These are phyloP conservation scores for Backusella sp. DNA, from an alignment of 192 early-diverging fungal genomes.

Conservation along the genomic window DNA sequence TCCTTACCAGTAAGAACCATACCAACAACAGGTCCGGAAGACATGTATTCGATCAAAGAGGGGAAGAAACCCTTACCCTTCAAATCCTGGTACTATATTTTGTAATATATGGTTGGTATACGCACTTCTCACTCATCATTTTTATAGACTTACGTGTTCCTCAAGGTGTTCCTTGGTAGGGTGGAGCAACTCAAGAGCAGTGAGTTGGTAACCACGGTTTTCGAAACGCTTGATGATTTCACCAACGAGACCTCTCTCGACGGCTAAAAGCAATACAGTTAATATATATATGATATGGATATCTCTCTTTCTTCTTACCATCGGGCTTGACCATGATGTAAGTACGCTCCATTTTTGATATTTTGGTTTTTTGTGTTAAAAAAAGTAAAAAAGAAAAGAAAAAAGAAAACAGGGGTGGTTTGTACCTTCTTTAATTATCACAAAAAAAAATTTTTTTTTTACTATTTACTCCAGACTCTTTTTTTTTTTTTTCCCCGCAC, in stretches of 20 bases:
- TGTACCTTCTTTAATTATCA: neutral
- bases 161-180: slow-evolving; percentile 63
- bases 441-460: neutral
- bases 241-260: slow-evolving; percentile 84
- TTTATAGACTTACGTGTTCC: slow-evolving; percentile 34
- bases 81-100: slow-evolving; percentile 71
- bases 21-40: slow-evolving; percentile 91
- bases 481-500: neutral
- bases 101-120: neutral
- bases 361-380: slow-evolving; percentile 2
- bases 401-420: neutral
- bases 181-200: slow-evolving; percentile 75
- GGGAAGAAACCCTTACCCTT: slow-evolving; percentile 89
- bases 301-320: slow-evolving; percentile 21
- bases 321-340: slow-evolving; percentile 62
- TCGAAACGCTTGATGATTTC: slow-evolving; percentile 95
- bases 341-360: slow-evolving; percentile 45
- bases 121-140: neutral
- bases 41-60: slow-evolving; percentile 77
- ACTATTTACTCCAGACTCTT: neutral
- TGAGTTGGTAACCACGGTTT: slow-evolving; percentile 84
- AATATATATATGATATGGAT: neutral
- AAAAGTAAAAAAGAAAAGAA: neutral
- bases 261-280: slow-evolving; percentile 36
- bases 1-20: slow-evolving; percentile 94